phyloP scores from a whole-genome alignment of 2,329 filamentous ascomycete species.

The Decorospora gaudefroyi region DNA sequence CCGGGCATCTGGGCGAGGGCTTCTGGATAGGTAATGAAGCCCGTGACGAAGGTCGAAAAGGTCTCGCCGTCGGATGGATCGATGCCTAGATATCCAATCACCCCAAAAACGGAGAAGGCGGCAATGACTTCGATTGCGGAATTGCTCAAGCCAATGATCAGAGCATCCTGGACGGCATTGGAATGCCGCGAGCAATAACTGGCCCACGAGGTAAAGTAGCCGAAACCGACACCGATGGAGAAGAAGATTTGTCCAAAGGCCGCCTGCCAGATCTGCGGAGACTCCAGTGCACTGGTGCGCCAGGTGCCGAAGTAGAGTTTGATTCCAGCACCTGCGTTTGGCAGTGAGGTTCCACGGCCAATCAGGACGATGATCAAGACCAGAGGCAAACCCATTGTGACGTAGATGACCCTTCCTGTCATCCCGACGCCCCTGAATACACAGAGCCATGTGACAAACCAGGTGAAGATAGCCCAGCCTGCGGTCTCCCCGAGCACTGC shows the following conservation, averaged over 20 bases:
- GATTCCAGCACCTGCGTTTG: constrained; percentile 14
- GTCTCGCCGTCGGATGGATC: constrained; percentile 47
- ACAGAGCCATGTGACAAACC: constrained; percentile 19
- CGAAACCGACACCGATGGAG: constrained; percentile 53
- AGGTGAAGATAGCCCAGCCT: constrained; percentile 8
- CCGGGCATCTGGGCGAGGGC: constrained; percentile 60
- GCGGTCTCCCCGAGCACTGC: constrained; percentile 1
- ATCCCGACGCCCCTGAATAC: constrained; percentile 25
- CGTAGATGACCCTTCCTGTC: constrained; percentile 27
- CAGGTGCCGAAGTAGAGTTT: constrained; percentile 19
- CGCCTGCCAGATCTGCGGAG: constrained; percentile 59
- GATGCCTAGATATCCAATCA: constrained; percentile 53
- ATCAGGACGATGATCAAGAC: constrained; percentile 18
- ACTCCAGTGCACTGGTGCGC: constrained; percentile 22
- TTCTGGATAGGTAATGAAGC: constrained; percentile 59
- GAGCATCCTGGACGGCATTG: constrained; percentile 60
- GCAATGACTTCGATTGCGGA: constrained; percentile 58
- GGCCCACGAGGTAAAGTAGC: constrained; percentile 25
- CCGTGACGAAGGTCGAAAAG: constrained; percentile 58
- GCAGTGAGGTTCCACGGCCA: constrained; percentile 19
- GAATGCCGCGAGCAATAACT: constrained; percentile 7
- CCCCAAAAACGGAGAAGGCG: constrained; percentile 56
- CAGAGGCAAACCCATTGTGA: constrained; percentile 29
- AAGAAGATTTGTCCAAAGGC: constrained; percentile 59
- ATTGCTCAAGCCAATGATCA: constrained; percentile 58